Evolutionary conservation across 2,329 filamentous ascomycete species (phyloP), one percentile per base, ranked within the genome.

Genomic region (Alternaria sp.): DNA sequence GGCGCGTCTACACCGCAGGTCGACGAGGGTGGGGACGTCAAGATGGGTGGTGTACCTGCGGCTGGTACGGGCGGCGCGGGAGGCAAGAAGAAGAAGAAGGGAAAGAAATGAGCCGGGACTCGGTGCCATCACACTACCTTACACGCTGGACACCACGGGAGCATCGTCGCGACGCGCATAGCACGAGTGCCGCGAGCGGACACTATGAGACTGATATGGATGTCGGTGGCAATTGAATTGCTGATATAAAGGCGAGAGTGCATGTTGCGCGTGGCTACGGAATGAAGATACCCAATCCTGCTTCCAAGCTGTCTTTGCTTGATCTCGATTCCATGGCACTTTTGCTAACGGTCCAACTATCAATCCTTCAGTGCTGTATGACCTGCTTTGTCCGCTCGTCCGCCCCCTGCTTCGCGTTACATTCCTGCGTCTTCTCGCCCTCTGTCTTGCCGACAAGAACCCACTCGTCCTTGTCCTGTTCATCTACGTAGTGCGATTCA

Each of bases 1-100:
- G 72, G 72, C 6, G 62, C 72, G 3, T 68, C 70, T 28, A 78
- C 77, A 30, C 76, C 77, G 24, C 68, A 67, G 36, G 62, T 73
- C 0, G 78, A 80, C 20, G 71, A 72, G 52, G 44, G 56, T 43
- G 67, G 67, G 1, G 73, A 79, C 57, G 66, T 65, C 3, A 74
- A 74, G 54, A 66, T 74, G 63, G 73, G 71, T 4, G 72, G 69
- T 18, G 66, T 66, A 6, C 66, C 65, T 7, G 54, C 65, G 6
- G 69, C 71, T 14, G 76, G 71, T 14, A 54, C 62, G n/a, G 53
- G 48, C 3, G 53, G 48, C 3, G 56, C 58, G 36, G 80, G 78
- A 7, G 80, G 78, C 18, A 83, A 83, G 74, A 84, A 83, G 74
- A 84, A 83, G 68, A 83, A 83, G 74, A 83, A 82, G 73, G 79